Evolutionary conservation across 257 asterid genomes (phyloP).

Genomic region (Mitragyna speciosa): DNA sequence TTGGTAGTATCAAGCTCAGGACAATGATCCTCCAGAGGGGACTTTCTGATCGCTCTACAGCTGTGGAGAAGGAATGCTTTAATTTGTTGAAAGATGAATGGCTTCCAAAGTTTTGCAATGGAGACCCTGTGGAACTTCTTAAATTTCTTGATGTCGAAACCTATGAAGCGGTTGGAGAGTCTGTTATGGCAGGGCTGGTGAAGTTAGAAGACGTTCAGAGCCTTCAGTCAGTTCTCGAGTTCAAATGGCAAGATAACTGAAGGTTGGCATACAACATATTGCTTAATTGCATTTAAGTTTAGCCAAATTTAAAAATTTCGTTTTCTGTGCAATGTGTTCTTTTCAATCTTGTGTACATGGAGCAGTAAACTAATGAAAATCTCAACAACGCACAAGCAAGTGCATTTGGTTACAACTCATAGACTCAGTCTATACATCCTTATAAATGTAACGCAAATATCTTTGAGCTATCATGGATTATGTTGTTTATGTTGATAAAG

Average conservation of each 20-base stretch:
- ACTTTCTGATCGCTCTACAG: constrained; percentile 78
- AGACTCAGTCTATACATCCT: neutral
- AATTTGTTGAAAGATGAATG: constrained; percentile 86
- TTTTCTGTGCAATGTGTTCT: neutral
- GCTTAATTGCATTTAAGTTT: neutral
- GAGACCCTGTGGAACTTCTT: constrained; percentile 68
- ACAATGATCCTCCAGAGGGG: constrained; percentile 88
- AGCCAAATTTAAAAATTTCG: neutral
- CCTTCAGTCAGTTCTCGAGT: constrained; percentile 45
- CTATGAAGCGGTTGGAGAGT: constrained; percentile 84
- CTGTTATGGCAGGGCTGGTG: constrained; percentile 66
- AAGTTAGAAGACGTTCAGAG: constrained; percentile 66
- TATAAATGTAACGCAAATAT: neutral
- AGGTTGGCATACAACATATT: constrained; percentile 44
- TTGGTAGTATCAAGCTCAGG: constrained; percentile 84
- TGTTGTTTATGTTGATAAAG: neutral
- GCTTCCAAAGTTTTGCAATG: constrained; percentile 81
- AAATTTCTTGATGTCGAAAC: constrained; percentile 95
- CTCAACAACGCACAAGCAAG: no score
- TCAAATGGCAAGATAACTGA: constrained; percentile 44
- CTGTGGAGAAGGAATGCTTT: constrained; percentile 78
- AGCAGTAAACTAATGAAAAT: no score
- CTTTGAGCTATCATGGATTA: neutral
- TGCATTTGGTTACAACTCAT: neutral
- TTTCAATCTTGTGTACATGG: neutral